Evolutionary conservation across 805 yeast genomes (phyloP).

Genomic region (Myxozyma nipponensis): DNA sequence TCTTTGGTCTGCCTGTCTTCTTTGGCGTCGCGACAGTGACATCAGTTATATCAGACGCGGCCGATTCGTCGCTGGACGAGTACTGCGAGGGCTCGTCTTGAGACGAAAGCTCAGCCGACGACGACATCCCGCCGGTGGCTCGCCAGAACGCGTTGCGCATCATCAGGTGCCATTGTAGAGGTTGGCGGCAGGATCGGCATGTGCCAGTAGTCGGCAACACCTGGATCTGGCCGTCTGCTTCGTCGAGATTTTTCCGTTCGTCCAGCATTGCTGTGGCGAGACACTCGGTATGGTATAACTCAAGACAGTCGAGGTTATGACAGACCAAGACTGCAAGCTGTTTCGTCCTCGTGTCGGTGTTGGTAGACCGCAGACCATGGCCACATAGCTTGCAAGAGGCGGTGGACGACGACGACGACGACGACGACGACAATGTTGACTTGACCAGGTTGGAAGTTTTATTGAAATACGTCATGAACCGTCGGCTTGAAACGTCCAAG

Average conservation of each 20-base stretch:
- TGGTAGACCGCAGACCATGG: not conserved
- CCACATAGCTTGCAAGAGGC: slow-evolving; percentile 18
- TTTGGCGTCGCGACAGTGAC: not conserved
- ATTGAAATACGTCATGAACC: slow-evolving; percentile 15
- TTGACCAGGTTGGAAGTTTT: slow-evolving; percentile 1
- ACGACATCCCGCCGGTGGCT: not conserved
- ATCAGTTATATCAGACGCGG: not conserved
- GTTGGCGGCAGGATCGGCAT: slow-evolving; percentile 20
- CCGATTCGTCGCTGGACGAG: not conserved
- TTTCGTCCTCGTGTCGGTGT: not conserved
- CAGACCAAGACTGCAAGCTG: slow-evolving; percentile 18
- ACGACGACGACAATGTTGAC: not conserved
- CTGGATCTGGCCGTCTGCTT: slow-evolving; percentile 1
- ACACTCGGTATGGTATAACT: slow-evolving; percentile 23
- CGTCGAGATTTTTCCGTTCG: not conserved
- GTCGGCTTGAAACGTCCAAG: slow-evolving; percentile 8
- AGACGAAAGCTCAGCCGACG: not conserved
- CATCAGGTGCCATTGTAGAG: slow-evolving; percentile 22
- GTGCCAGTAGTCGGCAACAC: slow-evolving; percentile 26
- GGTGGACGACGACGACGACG: no score
- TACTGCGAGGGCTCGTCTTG: not conserved
- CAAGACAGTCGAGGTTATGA: slow-evolving; percentile 17
- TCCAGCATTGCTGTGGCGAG: slow-evolving; percentile 21
- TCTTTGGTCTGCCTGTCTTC: slow-evolving; percentile 27
- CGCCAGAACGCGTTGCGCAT: slow-evolving; percentile 28